Conservation (phyloP, 1,139 yeast genomes). For the Protomyces pachydermus region DNA sequence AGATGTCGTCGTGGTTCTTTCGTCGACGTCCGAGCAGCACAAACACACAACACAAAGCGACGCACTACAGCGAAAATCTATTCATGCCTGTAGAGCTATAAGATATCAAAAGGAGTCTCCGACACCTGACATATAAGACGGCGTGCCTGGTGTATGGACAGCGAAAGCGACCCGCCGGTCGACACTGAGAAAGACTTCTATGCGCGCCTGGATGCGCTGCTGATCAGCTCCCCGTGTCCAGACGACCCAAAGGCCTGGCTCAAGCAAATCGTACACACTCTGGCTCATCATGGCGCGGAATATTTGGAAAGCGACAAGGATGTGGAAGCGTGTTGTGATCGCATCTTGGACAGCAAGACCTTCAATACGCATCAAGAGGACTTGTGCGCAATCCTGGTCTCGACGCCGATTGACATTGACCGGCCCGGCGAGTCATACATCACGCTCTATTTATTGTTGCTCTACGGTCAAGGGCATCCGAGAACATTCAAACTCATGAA, state of each 20-base stretch:
- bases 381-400: slow-evolving; percentile 37
- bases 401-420: slow-evolving; percentile 30
- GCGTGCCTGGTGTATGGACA: background rate
- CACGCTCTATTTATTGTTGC: slow-evolving; percentile 40
- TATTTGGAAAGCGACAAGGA: slow-evolving; percentile 38
- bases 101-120: no score
- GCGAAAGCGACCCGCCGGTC: background rate
- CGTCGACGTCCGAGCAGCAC: no score
- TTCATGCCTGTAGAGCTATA: no score
- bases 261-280: background rate
- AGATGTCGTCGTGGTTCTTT: no score
- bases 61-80: background rate
- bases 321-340: slow-evolving; percentile 37
- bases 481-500: slow-evolving; percentile 46
- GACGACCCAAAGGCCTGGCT: background rate
- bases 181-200: background rate
- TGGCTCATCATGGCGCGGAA: slow-evolving; percentile 30
- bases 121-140: no score
- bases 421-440: slow-evolving; percentile 21
- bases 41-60: no score
- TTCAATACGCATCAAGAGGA: slow-evolving; percentile 38
- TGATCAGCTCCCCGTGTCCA: background rate
- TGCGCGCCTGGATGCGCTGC: background rate
- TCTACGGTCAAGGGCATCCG: slow-evolving; percentile 47
- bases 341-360: slow-evolving; percentile 37